These are phyloP conservation scores for Cladophialophora psammophila DNA, from an alignment of 2,329 filamentous ascomycete genomes.

Conservation along the genomic window DNA sequence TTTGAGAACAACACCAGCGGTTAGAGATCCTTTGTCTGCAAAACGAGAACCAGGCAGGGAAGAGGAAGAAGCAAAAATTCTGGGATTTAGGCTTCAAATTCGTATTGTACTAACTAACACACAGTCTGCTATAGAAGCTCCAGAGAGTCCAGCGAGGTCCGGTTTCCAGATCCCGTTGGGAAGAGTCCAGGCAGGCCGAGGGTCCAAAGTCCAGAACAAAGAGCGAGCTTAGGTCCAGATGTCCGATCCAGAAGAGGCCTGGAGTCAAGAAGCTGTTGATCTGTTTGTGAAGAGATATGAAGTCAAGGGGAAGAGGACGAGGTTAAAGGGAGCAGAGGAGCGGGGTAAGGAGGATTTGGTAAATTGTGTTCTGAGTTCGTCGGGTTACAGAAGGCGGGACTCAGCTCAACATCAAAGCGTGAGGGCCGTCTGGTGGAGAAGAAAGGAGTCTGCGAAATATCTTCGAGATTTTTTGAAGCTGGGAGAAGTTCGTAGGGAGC, in stretches of 20 bases:
- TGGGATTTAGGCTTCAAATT: constrained; percentile 40
- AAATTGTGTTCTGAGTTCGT: constrained; percentile 15
- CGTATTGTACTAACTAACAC: constrained; percentile 41
- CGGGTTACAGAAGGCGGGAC: constrained; percentile 27
- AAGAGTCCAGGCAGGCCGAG: constrained; percentile 4
- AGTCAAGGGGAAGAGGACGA: constrained; percentile 26
- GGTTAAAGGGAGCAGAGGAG: constrained; percentile 22
- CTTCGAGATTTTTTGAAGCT: background rate
- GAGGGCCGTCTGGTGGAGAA: constrained; percentile 20
- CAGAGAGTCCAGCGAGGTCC: constrained; percentile 26
- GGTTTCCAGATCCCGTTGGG: constrained; percentile 30
- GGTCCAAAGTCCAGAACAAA: constrained; percentile 30
- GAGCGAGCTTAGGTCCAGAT: constrained; percentile 7
- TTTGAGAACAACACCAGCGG: constrained; percentile 28
- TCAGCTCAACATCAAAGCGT: constrained; percentile 42
- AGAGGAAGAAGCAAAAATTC: constrained; percentile 37
- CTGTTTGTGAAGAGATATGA: constrained; percentile 27
- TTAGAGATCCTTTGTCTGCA: constrained; percentile 35
- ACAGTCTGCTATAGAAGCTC: constrained; percentile 40
- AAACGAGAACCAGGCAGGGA: constrained; percentile 35
- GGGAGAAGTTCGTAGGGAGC: constrained; percentile 5
- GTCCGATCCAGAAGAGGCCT: constrained; percentile 21
- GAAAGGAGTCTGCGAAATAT: constrained; percentile 9
- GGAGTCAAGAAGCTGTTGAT: constrained; percentile 18
- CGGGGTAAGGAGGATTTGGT: constrained; percentile 32